phyloP scores from a whole-genome alignment of 805 yeast species.

The Metschnikowia chrysomelidarum region DNA sequence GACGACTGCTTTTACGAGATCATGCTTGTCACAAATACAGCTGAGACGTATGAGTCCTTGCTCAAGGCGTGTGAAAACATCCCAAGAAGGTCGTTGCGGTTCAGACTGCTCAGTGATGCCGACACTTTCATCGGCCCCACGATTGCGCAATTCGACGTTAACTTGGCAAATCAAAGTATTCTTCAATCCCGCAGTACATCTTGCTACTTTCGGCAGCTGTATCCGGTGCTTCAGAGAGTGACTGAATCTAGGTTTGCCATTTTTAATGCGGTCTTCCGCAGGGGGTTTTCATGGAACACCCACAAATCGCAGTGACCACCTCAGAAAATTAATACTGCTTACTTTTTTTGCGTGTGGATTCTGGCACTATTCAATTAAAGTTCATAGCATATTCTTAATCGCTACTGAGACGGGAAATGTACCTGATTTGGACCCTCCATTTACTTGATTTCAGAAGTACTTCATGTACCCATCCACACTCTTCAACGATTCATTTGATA shows the following conservation, averaged over 20 bases:
- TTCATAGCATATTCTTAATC: no score
- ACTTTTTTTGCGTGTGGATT: no score
- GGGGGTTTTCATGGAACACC: conserved; percentile 3
- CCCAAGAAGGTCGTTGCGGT: conserved; percentile 2
- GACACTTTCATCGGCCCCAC: conserved; percentile 10
- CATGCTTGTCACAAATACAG: conserved; percentile 3
- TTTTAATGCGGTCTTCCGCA: conserved; percentile 4
- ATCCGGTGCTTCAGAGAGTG: not conserved
- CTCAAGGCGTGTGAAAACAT: conserved; percentile 6
- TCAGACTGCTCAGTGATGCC: conserved; percentile 1
- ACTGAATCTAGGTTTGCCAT: conserved; percentile 1
- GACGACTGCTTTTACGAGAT: conserved; percentile 12
- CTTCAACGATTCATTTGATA: no score
- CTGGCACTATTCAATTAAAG: no score
- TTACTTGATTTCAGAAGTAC: no score
- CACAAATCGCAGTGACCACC: no score
- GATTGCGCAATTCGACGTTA: conserved; percentile 10
- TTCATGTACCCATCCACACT: no score
- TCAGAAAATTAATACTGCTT: no score
- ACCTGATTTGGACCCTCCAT: no score
- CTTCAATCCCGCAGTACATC: not conserved
- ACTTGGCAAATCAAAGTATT: not conserved
- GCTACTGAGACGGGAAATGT: no score
- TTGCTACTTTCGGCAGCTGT: conserved; percentile 12
- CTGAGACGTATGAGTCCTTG: conserved; percentile 3